Conservation (phyloP, 108 stramenopile genomes). For the Cyclotella sp. region DNA sequence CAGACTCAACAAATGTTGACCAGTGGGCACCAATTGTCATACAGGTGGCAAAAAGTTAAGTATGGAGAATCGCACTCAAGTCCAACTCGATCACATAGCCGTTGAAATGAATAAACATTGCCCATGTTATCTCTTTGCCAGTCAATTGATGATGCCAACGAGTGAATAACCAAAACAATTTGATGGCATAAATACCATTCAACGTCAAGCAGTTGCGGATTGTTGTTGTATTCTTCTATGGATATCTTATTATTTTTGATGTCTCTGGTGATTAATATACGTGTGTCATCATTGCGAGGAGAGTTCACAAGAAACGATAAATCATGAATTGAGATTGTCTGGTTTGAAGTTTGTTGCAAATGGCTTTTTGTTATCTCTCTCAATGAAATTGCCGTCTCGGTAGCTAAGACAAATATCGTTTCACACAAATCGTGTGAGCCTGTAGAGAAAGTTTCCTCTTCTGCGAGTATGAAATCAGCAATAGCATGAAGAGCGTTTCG, state of each 20-base stretch:
- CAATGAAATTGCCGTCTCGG: not conserved
- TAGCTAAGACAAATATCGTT: not conserved
- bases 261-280: conserved; percentile 11
- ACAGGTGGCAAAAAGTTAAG: not conserved
- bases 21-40: not conserved
- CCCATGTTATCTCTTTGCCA: not conserved
- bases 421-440: not conserved
- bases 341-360: not conserved
- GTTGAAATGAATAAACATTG: conserved; percentile 16
- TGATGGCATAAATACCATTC: conserved; percentile 31
- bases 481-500: conserved; percentile 14
- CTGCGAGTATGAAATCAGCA: conserved; percentile 19
- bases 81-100: conserved; percentile 14
- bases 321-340: not conserved
- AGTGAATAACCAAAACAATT: conserved; percentile 19
- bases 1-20: too few relatives aligned
- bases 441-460: conserved; percentile 1
- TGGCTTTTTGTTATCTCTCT: not conserved
- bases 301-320: not conserved
- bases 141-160: conserved; percentile 34
- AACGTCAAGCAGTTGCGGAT: conserved; percentile 7
- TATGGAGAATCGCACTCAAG: not conserved
- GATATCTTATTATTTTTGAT: conserved; percentile 3
- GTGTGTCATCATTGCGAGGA: not conserved
- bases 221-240: conserved; percentile 2